These are phyloP conservation scores for Diaporthe sp. DNA, from an alignment of 2,329 filamentous ascomycete genomes.

Conservation along the genomic window DNA sequence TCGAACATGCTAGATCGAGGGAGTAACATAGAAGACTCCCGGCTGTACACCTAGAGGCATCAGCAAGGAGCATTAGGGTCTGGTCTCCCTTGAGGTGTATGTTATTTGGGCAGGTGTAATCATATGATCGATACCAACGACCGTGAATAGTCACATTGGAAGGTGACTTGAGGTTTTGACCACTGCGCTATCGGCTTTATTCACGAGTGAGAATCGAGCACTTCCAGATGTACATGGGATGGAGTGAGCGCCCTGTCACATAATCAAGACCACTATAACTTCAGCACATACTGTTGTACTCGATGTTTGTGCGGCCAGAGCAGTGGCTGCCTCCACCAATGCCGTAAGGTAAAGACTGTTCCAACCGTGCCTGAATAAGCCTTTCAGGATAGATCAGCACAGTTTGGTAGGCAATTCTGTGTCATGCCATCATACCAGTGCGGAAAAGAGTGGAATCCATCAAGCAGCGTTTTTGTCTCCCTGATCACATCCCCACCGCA, in stretches of 20 bases:
- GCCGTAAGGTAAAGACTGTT: too few species aligned
- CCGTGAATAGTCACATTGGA: neutral
- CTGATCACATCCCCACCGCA: neutral
- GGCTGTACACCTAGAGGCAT: conserved; percentile 22
- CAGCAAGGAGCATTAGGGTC: conserved; percentile 5
- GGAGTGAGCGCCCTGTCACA: neutral
- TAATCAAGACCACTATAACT: neutral
- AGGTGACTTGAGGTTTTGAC: neutral
- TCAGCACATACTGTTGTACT: neutral
- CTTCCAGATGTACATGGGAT: neutral
- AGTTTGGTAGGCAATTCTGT: neutral
- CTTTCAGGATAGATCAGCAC: too few species aligned
- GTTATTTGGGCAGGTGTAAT: conserved; percentile 11
- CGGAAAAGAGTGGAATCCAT: neutral
- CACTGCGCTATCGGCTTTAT: neutral
- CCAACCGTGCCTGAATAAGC: too few species aligned
- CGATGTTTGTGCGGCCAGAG: too few species aligned
- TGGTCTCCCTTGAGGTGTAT: neutral
- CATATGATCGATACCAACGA: neutral
- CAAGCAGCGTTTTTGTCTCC: neutral
- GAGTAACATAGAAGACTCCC: conserved; percentile 16
- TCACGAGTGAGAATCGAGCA: neutral
- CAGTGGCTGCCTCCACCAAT: too few species aligned
- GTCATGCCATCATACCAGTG: neutral
- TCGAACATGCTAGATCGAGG: conserved; percentile 12